Evolutionary conservation across 176 grass and related monocot genomes (phyloP).

Genomic region (Alloteropsis semialata): DNA sequence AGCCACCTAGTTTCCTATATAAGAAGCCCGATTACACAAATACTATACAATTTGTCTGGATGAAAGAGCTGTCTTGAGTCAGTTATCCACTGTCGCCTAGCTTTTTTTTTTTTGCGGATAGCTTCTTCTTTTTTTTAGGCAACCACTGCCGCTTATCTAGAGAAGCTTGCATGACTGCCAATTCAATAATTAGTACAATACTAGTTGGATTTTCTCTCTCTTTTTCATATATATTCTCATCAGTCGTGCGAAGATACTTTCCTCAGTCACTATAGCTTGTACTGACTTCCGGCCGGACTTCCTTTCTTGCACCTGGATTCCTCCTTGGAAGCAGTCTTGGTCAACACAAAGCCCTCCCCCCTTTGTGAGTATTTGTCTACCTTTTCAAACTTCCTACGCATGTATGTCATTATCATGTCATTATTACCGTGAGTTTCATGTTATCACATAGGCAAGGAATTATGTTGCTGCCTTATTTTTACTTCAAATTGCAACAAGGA

Average conservation of each 20-base stretch:
- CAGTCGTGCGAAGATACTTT: background rate
- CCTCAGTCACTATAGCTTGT: background rate
- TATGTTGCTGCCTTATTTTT: background rate
- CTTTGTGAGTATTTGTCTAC: background rate
- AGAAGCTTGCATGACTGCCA: background rate
- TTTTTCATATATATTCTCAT: background rate
- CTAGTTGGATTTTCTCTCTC: background rate
- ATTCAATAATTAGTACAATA: background rate
- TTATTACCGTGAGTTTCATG: background rate
- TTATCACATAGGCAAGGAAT: background rate
- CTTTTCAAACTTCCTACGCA: background rate
- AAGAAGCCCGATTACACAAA: background rate
- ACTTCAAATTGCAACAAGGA: background rate
- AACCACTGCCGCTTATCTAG: no score
- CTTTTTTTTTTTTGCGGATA: no score
- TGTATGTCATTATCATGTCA: background rate
- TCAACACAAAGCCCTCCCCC: background rate
- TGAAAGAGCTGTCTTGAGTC: constrained; percentile 24
- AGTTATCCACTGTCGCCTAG: background rate
- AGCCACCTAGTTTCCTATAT: constrained; percentile 11
- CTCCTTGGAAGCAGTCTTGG: constrained; percentile 29
- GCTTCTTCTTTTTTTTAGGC: no score
- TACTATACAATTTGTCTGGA: background rate
- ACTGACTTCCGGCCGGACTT: background rate
- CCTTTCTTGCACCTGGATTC: background rate